Evolutionary conservation across 129 eudicot genomes (phyloP).

Genomic region (Rutidosis leptorrhynchoides): DNA sequence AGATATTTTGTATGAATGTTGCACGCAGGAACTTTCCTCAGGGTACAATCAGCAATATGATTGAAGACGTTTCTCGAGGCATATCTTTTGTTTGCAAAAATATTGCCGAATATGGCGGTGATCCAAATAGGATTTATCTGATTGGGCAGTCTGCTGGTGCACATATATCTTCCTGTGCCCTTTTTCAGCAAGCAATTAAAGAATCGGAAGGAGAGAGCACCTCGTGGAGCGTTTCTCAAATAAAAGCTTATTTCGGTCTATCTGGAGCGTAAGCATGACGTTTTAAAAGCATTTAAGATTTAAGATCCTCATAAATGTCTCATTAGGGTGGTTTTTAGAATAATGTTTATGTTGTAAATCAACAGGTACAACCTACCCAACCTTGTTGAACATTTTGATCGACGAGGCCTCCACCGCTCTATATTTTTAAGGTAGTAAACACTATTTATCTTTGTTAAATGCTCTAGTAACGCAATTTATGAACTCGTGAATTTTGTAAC

Average conservation of each 20-base stretch:
- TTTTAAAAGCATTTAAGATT: not conserved
- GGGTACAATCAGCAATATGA: slow-evolving; percentile 93
- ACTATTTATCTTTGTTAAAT: slow-evolving; percentile 3
- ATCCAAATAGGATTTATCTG: slow-evolving; percentile 77
- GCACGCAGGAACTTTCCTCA: slow-evolving; percentile 91
- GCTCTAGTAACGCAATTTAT: not conserved
- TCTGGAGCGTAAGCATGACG: slow-evolving; percentile 77
- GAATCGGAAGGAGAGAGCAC: slow-evolving; percentile 60
- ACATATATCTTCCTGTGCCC: slow-evolving; percentile 85
- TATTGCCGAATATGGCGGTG: slow-evolving; percentile 71
- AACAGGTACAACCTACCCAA: slow-evolving; percentile 71
- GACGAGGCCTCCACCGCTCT: slow-evolving; percentile 85
- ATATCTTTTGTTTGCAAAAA: slow-evolving; percentile 73
- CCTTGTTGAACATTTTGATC: slow-evolving; percentile 83
- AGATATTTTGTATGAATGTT: not conserved
- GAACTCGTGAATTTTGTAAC: not conserved
- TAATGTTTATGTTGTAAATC: not conserved
- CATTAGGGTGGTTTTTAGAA: not conserved
- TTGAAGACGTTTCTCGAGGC: slow-evolving; percentile 80
- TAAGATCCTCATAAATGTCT: not conserved
- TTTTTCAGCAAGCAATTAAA: slow-evolving; percentile 74
- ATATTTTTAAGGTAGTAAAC: slow-evolving; percentile 66
- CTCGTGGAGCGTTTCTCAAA: slow-evolving; percentile 87
- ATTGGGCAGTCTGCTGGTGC: slow-evolving; percentile 99
- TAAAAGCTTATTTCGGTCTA: slow-evolving; percentile 94